Evolutionary conservation across 2,329 filamentous ascomycete genomes (phyloP).

Genomic region (Penicillium griseofulvum): DNA sequence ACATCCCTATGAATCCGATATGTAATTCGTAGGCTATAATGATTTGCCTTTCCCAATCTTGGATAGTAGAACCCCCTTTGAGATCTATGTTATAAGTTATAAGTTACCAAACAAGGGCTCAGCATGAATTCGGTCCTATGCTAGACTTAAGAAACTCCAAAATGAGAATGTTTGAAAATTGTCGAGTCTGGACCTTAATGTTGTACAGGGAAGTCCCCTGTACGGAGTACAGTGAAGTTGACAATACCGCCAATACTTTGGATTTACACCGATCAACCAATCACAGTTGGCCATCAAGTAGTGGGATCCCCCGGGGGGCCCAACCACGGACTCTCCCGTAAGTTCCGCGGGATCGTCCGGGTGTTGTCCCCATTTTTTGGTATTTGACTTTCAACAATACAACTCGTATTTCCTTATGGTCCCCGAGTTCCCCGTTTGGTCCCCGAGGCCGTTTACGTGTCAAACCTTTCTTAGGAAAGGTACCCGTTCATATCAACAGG

Average conservation of each 20-base stretch:
- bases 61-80: background rate
- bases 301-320: constrained; percentile 9
- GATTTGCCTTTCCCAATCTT: background rate
- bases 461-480: constrained; percentile 27
- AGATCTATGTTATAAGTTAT: background rate
- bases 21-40: background rate
- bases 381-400: background rate
- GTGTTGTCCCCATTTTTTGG: background rate
- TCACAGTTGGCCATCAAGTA: constrained; percentile 6
- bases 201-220: background rate
- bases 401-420: background rate
- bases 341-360: constrained; percentile 18
- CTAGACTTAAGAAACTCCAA: background rate
- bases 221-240: no score
- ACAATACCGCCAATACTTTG: background rate
- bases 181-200: background rate
- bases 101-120: no score
- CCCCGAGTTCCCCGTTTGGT: constrained; percentile 13
- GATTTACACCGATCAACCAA: constrained; percentile 14
- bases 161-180: background rate
- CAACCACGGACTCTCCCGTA: constrained; percentile 15
- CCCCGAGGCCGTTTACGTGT: constrained; percentile 32
- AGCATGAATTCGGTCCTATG: no score
- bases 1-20: background rate
- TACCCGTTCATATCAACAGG: constrained; percentile 5